Evolutionary conservation across 1,284 basidiomycete species (phyloP).

Genomic region (Polyporus tsugae): DNA sequence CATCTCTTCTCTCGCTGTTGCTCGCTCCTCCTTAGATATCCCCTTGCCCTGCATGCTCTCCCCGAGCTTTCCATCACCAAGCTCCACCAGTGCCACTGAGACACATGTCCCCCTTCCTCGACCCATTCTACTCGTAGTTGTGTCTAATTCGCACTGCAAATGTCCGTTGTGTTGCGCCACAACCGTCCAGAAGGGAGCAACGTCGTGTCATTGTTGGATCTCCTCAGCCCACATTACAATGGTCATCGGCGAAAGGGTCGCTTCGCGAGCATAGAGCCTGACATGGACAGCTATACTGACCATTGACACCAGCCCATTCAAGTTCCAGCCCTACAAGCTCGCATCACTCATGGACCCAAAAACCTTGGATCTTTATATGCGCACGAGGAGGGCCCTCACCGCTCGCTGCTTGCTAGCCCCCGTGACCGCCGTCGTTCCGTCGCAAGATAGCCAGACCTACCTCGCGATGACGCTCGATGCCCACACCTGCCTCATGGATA

Average conservation of each 20-base stretch:
- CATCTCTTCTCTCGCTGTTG: slow-evolving; percentile 28
- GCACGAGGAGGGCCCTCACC: too few relatives aligned
- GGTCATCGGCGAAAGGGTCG: slow-evolving; percentile 61
- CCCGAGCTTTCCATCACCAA: slow-evolving; percentile 37
- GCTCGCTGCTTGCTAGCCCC: too few relatives aligned
- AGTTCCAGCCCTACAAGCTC: slow-evolving; percentile 77
- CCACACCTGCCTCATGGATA: slow-evolving; percentile 88
- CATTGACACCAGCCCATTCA: slow-evolving; percentile 77
- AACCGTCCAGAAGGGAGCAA: slow-evolving; percentile 73
- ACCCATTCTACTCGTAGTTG: slow-evolving; percentile 73
- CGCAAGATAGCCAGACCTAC: slow-evolving; percentile 78
- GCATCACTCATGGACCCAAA: slow-evolving; percentile 95
- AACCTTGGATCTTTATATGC: slow-evolving; percentile 69
- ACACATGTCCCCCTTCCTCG: slow-evolving; percentile 68
- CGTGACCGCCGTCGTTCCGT: slow-evolving; percentile 84
- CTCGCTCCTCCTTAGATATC: slow-evolving; percentile 32
- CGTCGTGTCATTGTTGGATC: slow-evolving; percentile 61
- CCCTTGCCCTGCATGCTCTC: slow-evolving; percentile 30
- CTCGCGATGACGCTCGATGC: slow-evolving; percentile 88
- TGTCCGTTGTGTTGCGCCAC: slow-evolving; percentile 68
- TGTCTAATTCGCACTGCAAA: slow-evolving; percentile 56
- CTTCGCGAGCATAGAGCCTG: slow-evolving; percentile 50
- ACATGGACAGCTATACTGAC: slow-evolving; percentile 42
- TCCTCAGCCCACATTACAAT: slow-evolving; percentile 55
- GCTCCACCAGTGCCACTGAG: slow-evolving; percentile 48